Evolutionary conservation across 306 rosid genomes (phyloP).

Genomic region (Begonia masoniana): DNA sequence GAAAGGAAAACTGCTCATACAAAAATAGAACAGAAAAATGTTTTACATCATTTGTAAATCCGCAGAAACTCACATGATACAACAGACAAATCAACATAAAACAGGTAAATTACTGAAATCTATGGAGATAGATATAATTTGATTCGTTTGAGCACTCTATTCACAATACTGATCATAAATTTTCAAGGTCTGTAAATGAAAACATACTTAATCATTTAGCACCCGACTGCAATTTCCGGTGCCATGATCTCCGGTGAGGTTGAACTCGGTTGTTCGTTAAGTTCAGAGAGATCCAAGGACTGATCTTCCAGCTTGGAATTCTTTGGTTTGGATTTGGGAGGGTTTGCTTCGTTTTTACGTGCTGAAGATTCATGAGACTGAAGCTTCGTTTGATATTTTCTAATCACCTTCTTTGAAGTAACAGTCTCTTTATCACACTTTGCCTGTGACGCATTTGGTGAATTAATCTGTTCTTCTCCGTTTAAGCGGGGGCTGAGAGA

Average conservation of each 20-base stretch:
- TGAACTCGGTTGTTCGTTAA: constrained; percentile 16
- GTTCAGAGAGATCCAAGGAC: constrained; percentile 9
- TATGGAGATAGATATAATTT: constrained; percentile 1
- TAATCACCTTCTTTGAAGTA: constrained; percentile 39
- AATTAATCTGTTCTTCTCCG: constrained; percentile 34
- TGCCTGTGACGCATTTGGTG: constrained; percentile 20
- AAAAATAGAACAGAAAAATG: too few relatives aligned
- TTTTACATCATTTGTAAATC: too few relatives aligned
- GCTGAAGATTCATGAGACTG: constrained; percentile 27
- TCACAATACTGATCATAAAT: constrained; percentile 10
- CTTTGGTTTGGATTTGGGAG: constrained; percentile 16
- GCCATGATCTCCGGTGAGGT: constrained; percentile 39
- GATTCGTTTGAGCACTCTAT: constrained; percentile 5
- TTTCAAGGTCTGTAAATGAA: neutral
- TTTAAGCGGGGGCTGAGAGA: constrained; percentile 34
- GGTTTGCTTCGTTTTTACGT: constrained; percentile 22
- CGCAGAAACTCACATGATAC: neutral
- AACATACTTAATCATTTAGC: constrained; percentile 17
- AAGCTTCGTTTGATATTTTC: constrained; percentile 33
- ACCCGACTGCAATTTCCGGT: constrained; percentile 53
- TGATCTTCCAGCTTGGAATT: constrained; percentile 25
- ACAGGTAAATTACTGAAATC: constrained; percentile 5
- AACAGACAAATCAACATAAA: constrained; percentile 1
- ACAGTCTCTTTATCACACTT: constrained; percentile 25
- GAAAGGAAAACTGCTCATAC: too few relatives aligned